Base-by-base conservation (phyloP, 2,329 filamentous ascomycete genomes). In the Ascomycota sp. region DNA sequence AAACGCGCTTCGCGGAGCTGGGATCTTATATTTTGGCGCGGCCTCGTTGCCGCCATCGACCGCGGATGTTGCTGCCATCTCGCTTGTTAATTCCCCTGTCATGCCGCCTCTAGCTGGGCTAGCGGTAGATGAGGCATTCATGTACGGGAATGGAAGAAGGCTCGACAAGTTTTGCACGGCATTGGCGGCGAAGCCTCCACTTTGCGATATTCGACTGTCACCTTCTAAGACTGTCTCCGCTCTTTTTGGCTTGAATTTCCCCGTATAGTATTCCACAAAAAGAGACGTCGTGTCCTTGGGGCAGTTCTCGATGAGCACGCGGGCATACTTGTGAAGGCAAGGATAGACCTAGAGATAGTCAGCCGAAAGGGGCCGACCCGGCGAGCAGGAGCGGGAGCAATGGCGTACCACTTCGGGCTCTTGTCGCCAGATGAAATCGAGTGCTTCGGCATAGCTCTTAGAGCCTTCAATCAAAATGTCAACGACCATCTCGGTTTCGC, bases 391-490 rank as follows among this genome's bases (percentile, higher is more conserved):
- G 13, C 13, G 9, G 8, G 10, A 13, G 15, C 15, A 4, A 17
- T 17, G 15, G 59, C 75, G 42, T 51, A 83, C 79, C 39, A 67
- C 60, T 39, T 77, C 70, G 1, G 86, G 75, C 29, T 92, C 78
- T 32, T 94, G 58, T 10, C 79, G 73, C 70, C 82, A 89, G 33
- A 95, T 89, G 41, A 91, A 98, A 38, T 85, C 71, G 10, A 98
- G 60, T 1, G 89, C 86, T 45, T 93, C 83, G 1, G 65, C 64
- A 45, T 93, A 94, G 40, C 78, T 76, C 48, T 91, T 89, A 0
- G 86, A 83, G 43, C 98, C 86, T 46, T 98, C 89, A 30, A 98
- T 85, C 30, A 98, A 51, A 28, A 98, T 93, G 46, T 94, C 86
- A 4, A 95, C 80, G 1, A 98, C 89, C 35, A 95, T 60, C 33